Evolutionary conservation across 192 early-diverging fungal genomes (phyloP), one percentile per base, ranked within the genome.

Genomic region (Radiomyces spectabilis): DNA sequence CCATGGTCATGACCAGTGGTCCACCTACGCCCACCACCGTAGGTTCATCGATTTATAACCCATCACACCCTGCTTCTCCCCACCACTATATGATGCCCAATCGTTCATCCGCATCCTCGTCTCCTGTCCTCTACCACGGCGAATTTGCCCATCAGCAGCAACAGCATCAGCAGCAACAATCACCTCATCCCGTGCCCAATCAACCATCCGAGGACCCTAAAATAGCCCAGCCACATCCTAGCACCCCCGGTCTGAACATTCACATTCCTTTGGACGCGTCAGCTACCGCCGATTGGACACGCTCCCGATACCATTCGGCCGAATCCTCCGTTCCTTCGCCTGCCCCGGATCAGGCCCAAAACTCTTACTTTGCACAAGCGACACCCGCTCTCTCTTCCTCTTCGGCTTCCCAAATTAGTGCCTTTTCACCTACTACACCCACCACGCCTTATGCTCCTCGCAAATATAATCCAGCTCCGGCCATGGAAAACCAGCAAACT

Each of bases 71-170:
- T 44, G 42, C 42, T 24, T 25, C 42, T 44, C 39, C 39, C 39
- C 51, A 64, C 30, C 46, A 34, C 22, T 69, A 69, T 38, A 65
- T 70, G 63, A 58, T 69, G 2, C 66, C 66, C 22, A 64, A 57
- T 8, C 59, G 55, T 10, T 60, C 60, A 13, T 58, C 56, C 35
- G 66, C 68, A 57, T 56, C 68, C 15, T 63, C 55, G 7, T 65
- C 66, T 50, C 67, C 71, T 29, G 62, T 69, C 33, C 39, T 73
- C n/a, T 70, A 66, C 22, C 53, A 45, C 40, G 53, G 39, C 16
- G 53, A 59, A 50, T 59, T 47, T 51, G 38, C 47, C 34, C 25
- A 49, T 33, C n/a, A 41, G 13, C n/a, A n/a, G n/a, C n/a, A n/a
- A n/a, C n/a, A n/a, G n/a, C n/a, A n/a, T n/a, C n/a, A n/a, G n/a